Percentiles rank a stretch among this genome's conserved stretches.
Conservation (phyloP, 2,329 filamentous ascomycete genomes). For the Torrubiellomyces zombiae region DNA sequence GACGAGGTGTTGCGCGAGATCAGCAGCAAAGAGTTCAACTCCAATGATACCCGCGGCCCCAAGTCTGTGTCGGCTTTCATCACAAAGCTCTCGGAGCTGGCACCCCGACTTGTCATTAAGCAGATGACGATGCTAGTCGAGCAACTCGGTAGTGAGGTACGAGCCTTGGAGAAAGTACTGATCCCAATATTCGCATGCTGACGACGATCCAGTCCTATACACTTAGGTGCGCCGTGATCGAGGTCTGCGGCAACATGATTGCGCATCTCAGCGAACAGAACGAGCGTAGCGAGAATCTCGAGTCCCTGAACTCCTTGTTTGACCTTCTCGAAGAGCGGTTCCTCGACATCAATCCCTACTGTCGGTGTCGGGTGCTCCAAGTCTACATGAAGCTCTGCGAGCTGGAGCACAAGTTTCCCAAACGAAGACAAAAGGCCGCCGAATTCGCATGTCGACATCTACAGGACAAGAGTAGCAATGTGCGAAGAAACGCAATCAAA, state of each 20-base stretch:
- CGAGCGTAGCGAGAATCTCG: conserved; percentile 81
- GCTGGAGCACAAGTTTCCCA: conserved; percentile 90
- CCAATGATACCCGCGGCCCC: conserved; percentile 84
- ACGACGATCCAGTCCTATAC: conserved; percentile 91
- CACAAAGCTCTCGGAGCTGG: conserved; percentile 79
- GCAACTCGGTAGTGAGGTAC: conserved; percentile 81
- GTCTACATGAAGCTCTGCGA: conserved; percentile 87
- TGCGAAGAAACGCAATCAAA: conserved; percentile 88
- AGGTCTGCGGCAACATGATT: conserved; percentile 93
- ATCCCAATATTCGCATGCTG: too few species aligned
- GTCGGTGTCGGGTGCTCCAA: conserved; percentile 77
- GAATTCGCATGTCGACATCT: conserved; percentile 79
- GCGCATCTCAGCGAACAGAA: conserved; percentile 79
- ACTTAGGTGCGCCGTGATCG: conserved; percentile 80
- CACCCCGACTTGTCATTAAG: conserved; percentile 83
- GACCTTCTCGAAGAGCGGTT: conserved; percentile 94
- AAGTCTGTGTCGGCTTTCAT: conserved; percentile 95
- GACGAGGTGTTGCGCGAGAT: conserved; percentile 89
- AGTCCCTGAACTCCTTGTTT: conserved; percentile 89
- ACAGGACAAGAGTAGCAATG: conserved; percentile 96
- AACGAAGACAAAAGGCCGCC: conserved; percentile 71
- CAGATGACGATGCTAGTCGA: conserved; percentile 94
- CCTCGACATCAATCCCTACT: conserved; percentile 92
- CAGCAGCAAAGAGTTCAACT: conserved; percentile 96
- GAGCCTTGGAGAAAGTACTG: too few species aligned